Evolutionary conservation across 768 basidiomycete species (phyloP).

Genomic region (Phlebiopsis gigantea): DNA sequence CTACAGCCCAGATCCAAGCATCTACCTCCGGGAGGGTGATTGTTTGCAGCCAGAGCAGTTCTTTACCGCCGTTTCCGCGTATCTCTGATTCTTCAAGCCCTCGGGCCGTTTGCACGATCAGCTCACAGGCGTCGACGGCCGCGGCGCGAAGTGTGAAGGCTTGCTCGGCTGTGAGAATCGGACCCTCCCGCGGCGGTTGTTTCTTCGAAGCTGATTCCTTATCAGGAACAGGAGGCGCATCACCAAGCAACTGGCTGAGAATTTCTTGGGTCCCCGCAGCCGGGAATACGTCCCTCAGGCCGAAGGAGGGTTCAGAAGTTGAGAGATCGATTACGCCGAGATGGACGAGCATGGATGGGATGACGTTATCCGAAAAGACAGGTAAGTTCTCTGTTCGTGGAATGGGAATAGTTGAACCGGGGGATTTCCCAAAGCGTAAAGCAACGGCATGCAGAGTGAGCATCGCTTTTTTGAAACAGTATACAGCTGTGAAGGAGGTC

Average conservation of each 20-base stretch:
- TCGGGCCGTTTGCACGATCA: conserved; percentile 53
- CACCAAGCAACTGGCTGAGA: conserved; percentile 37
- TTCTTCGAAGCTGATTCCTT: conserved; percentile 10
- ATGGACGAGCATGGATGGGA: conserved; percentile 78
- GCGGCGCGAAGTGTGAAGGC: conserved; percentile 74
- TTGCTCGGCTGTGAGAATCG: conserved; percentile 52
- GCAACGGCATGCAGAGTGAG: conserved; percentile 70
- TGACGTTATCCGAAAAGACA: conserved; percentile 75
- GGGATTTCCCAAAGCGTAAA: conserved; percentile 44
- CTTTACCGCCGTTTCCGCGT: conserved; percentile 21
- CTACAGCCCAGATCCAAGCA: conserved; percentile 79
- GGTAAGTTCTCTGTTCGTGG: conserved; percentile 57
- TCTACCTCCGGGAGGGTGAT: conserved; percentile 61
- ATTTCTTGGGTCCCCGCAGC: conserved; percentile 33
- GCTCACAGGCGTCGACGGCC: conserved; percentile 73
- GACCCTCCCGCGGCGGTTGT: conserved; percentile 38
- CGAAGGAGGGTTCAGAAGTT: conserved; percentile 30
- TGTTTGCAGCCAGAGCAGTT: conserved; percentile 44
- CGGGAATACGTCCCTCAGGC: conserved; percentile 45
- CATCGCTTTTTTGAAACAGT: conserved; percentile 87
- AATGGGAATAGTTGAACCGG: conserved; percentile 53
- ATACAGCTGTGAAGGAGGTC: conserved; percentile 50
- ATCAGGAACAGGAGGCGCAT: conserved; percentile 10
- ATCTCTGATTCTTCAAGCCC: conserved; percentile 25
- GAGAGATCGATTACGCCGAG: conserved; percentile 71